These are phyloP conservation scores for Atkinsonella texensis DNA, from an alignment of 2,329 filamentous ascomycete genomes.

Conservation along the genomic window DNA sequence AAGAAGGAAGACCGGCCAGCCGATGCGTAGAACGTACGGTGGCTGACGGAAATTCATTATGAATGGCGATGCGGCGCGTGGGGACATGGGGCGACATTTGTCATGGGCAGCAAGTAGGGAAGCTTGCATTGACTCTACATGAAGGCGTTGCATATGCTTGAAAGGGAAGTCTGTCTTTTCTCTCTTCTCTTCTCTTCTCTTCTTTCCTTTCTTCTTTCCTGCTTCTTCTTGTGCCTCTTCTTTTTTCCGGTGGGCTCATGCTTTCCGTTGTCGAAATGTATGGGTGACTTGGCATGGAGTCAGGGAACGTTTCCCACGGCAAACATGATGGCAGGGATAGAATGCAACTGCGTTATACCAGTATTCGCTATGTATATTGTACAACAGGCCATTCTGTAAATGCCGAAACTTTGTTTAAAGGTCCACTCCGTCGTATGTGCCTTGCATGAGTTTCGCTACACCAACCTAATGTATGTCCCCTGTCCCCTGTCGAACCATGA, in stretches of 20 bases:
- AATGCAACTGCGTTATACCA: not conserved
- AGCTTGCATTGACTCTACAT: not conserved
- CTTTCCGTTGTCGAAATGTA: not conserved
- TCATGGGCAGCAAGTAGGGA: not conserved
- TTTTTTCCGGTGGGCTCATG: too few relatives aligned
- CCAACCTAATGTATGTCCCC: not conserved
- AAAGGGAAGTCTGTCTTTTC: not conserved
- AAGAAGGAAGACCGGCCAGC: conserved; percentile 6
- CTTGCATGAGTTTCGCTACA: not conserved
- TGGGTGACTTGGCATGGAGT: too few relatives aligned
- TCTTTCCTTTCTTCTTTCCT: not conserved
- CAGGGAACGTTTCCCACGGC: not conserved
- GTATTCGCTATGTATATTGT: not conserved
- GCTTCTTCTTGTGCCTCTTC: too few relatives aligned
- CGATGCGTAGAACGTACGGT: conserved; percentile 9
- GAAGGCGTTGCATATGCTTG: not conserved
- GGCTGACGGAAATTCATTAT: not conserved
- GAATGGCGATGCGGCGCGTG: not conserved
- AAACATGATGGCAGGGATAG: not conserved
- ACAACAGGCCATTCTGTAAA: not conserved
- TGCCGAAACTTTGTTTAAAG: not conserved
- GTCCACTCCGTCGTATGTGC: not conserved
- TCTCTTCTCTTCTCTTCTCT: not conserved
- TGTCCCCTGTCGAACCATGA: not conserved
- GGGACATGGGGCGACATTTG: not conserved